A percentile compares a stretch with the other conserved stretches of the same genome.
These are phyloP conservation scores for Melaleuca alternifolia DNA, from an alignment of 345 rosid genomes.

Conservation along the genomic window DNA sequence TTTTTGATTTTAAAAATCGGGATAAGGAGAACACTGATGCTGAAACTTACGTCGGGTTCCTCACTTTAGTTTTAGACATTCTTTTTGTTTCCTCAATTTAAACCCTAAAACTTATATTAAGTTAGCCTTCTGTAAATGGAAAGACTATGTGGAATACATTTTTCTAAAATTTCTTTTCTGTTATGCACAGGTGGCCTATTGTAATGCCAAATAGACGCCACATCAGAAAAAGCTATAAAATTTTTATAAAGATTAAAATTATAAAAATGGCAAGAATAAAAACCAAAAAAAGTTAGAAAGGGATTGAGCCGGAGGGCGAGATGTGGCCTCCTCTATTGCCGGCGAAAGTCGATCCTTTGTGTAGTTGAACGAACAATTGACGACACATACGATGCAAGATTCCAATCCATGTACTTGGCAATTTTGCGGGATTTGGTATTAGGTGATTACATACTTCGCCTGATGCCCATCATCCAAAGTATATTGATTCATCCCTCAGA, in stretches of 20 bases:
- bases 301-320: not conserved
- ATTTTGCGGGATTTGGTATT: not conserved
- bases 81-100: too few species aligned
- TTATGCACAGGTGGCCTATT: not conserved
- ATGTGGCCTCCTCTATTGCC: not conserved
- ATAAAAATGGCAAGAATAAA: not conserved
- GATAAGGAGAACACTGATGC: not conserved
- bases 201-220: not conserved
- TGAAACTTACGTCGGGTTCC: not conserved
- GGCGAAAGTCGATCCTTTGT: not conserved
- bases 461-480: not conserved
- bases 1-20: not conserved
- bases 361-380: too few species aligned
- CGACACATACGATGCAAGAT: not conserved
- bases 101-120: not conserved
- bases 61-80: not conserved
- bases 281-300: not conserved
- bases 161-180: not conserved
- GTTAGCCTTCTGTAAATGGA: not conserved
- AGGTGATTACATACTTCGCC: not conserved
- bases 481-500: fast-evolving
- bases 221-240: too few species aligned
- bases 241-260: not conserved
- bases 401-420: not conserved
- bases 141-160: not conserved